phyloP scores from a whole-genome alignment of 2,329 filamentous ascomycete species.

The Scytalidium sp. region DNA sequence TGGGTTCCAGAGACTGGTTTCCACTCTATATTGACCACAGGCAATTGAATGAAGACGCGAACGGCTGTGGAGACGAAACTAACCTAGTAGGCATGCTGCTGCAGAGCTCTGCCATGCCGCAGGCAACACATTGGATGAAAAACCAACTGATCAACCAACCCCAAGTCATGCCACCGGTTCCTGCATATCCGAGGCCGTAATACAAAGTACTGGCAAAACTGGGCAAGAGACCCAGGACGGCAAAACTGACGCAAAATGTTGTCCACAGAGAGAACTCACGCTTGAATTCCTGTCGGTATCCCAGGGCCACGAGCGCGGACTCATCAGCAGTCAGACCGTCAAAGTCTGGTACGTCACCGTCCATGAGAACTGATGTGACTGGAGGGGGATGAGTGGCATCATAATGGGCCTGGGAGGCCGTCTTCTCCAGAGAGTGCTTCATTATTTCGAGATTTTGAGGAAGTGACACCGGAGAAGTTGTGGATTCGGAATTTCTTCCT shows the following conservation, averaged over 20 bases:
- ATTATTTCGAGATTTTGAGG: background rate
- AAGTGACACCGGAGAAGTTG: no score
- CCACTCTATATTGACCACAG: no score
- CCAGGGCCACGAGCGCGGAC: slow-evolving; percentile 58
- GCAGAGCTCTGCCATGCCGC: slow-evolving; percentile 69
- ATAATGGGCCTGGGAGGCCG: background rate
- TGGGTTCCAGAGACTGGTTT: no score
- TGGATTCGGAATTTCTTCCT: no score
- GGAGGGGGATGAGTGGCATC: slow-evolving; percentile 9
- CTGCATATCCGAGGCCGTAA: slow-evolving; percentile 63
- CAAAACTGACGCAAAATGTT: slow-evolving; percentile 72
- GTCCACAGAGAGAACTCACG: slow-evolving; percentile 73
- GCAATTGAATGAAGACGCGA: no score
- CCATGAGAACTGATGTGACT: slow-evolving; percentile 49
- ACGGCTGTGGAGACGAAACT: slow-evolving; percentile 5
- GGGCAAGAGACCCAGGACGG: slow-evolving; percentile 67
- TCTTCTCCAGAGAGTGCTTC: background rate
- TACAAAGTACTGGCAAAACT: slow-evolving; percentile 70
- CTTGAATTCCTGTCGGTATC: slow-evolving; percentile 51
- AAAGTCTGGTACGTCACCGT: slow-evolving; percentile 45
- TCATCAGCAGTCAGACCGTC: slow-evolving; percentile 51
- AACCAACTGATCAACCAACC: slow-evolving; percentile 72
- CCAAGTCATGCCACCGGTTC: slow-evolving; percentile 67
- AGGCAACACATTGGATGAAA: slow-evolving; percentile 68
- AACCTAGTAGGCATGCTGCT: slow-evolving; percentile 68